Evolutionary conservation across 116 monocot genomes (phyloP).

Genomic region (Posidonia oceanica): DNA sequence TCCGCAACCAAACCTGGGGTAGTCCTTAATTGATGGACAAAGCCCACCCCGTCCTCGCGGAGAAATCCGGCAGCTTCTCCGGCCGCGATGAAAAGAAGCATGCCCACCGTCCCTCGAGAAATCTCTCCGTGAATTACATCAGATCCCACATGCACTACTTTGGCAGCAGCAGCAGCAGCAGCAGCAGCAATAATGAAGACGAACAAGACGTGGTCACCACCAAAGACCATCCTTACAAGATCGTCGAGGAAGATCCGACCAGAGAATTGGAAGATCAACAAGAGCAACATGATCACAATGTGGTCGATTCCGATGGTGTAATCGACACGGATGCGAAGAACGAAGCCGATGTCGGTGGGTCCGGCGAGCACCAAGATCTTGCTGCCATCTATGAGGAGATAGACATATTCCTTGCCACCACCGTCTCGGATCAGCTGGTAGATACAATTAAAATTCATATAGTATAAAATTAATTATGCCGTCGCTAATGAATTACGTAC

Average conservation of each 20-base stretch:
- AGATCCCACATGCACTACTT: constrained; percentile 1
- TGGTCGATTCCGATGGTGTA: no score
- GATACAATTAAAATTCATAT: no score
- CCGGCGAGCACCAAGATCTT: no score
- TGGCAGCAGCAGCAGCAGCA: background rate
- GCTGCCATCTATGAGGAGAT: no score
- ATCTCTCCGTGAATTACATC: constrained; percentile 36
- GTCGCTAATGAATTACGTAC: background rate
- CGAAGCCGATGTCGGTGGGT: no score
- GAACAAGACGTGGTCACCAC: background rate
- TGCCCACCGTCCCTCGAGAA: constrained; percentile 15
- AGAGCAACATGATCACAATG: background rate
- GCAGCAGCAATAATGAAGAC: background rate
- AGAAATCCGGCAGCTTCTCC: constrained; percentile 48
- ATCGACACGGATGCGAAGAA: no score
- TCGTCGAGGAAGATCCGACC: constrained; percentile 6
- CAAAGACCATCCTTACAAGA: background rate
- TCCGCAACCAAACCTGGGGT: background rate
- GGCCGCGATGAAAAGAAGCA: constrained; percentile 32
- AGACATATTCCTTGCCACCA: background rate
- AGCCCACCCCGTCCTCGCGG: constrained; percentile 5
- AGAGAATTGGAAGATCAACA: background rate
- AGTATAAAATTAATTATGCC: no score
- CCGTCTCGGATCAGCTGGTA: background rate
- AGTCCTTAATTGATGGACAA: constrained; percentile 3